Percentiles rank a stretch among this genome's conserved stretches.
phyloP scores from a whole-genome alignment of 1,139 yeast species.

The Candida glucosophila region DNA sequence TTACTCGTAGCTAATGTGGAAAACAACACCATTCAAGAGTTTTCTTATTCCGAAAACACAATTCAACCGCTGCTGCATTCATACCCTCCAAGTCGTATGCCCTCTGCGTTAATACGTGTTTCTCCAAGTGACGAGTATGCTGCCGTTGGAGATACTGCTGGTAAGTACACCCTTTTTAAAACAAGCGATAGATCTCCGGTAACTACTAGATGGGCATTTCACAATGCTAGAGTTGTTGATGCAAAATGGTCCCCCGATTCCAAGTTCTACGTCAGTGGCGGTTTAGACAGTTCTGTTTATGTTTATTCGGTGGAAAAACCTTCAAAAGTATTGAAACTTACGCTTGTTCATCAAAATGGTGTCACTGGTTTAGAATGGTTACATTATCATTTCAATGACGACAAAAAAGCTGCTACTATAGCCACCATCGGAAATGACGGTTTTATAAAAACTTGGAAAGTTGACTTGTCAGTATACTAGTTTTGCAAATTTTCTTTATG shows the following conservation, averaged over 20 bases:
- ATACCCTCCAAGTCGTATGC: conserved; percentile 48
- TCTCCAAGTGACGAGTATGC: conserved; percentile 63
- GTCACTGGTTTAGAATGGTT: conserved; percentile 71
- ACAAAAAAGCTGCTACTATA: conserved; percentile 28
- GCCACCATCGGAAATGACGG: conserved; percentile 80
- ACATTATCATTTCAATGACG: conserved; percentile 15
- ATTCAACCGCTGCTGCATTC: conserved; percentile 8
- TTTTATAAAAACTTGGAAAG: conserved; percentile 66
- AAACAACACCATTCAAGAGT: conserved; percentile 24
- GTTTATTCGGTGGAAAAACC: conserved; percentile 77
- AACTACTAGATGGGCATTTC: conserved; percentile 94
- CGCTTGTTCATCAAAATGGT: conserved; percentile 87
- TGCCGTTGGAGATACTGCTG: conserved; percentile 83
- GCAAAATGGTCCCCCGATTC: conserved; percentile 76
- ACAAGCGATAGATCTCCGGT: conserved; percentile 46
- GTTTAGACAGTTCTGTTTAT: conserved; percentile 74
- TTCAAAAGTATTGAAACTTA: conserved; percentile 59
- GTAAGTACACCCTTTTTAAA: conserved; percentile 70
- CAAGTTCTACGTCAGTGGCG: conserved; percentile 65
- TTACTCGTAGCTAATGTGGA: conserved; percentile 46
- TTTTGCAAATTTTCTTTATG: no score
- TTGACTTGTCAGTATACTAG: no score
- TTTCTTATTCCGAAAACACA: conserved; percentile 10
- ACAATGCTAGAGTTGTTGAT: conserved; percentile 69
- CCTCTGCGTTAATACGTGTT: conserved; percentile 54